A percentile compares a stretch with the other conserved stretches of the same genome.
Evolutionary conservation across 306 rosid genomes (phyloP).

Genomic region (Calophaca sinica): DNA sequence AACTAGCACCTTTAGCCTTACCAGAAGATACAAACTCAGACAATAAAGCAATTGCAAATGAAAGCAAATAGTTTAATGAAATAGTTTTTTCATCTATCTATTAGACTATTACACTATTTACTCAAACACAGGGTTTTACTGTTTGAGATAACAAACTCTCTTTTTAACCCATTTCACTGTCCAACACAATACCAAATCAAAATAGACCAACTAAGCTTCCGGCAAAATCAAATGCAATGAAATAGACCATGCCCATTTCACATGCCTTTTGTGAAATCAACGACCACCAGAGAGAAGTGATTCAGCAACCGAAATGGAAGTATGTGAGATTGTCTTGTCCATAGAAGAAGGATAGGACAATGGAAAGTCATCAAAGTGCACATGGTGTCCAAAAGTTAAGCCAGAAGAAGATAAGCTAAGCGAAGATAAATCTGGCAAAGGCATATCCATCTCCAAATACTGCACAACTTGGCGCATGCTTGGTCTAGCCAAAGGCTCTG

Average conservation of each 20-base stretch:
- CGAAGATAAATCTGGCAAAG: conserved; percentile 47
- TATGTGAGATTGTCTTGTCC: conserved; percentile 13
- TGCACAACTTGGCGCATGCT: conserved; percentile 64
- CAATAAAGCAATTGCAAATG: not conserved
- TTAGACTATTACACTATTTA: not conserved
- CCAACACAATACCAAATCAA: not conserved
- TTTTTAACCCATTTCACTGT: not conserved
- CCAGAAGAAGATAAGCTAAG: conserved; percentile 51
- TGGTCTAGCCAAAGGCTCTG: conserved; percentile 59
- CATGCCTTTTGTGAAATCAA: conserved; percentile 19
- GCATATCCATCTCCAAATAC: conserved; percentile 55
- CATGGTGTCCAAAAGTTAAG: conserved; percentile 37
- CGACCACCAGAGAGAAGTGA: conserved; percentile 58
- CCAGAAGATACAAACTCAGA: not conserved
- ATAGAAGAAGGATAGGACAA: not conserved
- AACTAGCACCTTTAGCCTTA: too few relatives aligned
- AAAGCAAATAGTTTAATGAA: not conserved
- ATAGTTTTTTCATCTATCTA: too few relatives aligned
- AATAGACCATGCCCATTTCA: not conserved
- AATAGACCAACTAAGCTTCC: not conserved
- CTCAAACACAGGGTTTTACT: not conserved
- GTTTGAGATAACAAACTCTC: not conserved
- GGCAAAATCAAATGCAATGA: not conserved
- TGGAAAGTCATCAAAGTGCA: too few relatives aligned
- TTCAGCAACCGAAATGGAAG: conserved; percentile 42